Evolutionary conservation across 192 early-diverging fungal species (phyloP).

Genomic region (Rhizophagus sp.): DNA sequence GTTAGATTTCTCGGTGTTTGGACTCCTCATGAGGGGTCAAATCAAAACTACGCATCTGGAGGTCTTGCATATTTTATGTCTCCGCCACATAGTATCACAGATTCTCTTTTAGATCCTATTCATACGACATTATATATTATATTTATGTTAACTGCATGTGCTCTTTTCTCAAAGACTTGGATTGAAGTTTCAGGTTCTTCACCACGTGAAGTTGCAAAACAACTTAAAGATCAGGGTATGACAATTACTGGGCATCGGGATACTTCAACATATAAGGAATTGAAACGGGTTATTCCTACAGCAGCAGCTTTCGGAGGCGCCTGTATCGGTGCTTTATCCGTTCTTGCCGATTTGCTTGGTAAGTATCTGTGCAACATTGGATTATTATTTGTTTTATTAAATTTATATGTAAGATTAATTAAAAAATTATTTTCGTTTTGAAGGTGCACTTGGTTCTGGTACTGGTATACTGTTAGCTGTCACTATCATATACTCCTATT

Average conservation of each 20-base stretch:
- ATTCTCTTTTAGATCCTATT: constrained; percentile 88
- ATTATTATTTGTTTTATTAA: neutral
- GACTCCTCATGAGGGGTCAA: constrained; percentile 93
- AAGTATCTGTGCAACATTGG: neutral
- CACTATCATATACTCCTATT: constrained; percentile 99
- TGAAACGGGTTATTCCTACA: constrained; percentile 98
- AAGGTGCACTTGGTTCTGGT: constrained; percentile 94
- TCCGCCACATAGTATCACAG: constrained; percentile 85
- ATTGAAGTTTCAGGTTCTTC: constrained; percentile 98
- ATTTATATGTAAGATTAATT: neutral
- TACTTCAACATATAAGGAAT: constrained; percentile 98
- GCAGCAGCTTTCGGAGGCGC: constrained; percentile 98
- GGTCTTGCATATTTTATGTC: constrained; percentile 99
- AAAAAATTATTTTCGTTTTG: neutral
- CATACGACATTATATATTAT: constrained; percentile 93
- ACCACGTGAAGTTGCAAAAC: constrained; percentile 94
- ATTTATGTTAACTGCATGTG: constrained; percentile 95
- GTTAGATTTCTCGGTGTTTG: constrained; percentile 95
- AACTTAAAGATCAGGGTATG: constrained; percentile 97
- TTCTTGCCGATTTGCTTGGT: constrained; percentile 93
- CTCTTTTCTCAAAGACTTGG: constrained; percentile 97
- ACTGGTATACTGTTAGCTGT: constrained; percentile 98
- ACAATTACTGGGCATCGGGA: constrained; percentile 95
- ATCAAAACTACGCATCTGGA: constrained; percentile 88
- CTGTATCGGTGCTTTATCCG: constrained; percentile 92